These are phyloP conservation scores for Rubroboletus pulcherrimus DNA, from an alignment of 768 basidiomycete species.

Conservation along the genomic window DNA sequence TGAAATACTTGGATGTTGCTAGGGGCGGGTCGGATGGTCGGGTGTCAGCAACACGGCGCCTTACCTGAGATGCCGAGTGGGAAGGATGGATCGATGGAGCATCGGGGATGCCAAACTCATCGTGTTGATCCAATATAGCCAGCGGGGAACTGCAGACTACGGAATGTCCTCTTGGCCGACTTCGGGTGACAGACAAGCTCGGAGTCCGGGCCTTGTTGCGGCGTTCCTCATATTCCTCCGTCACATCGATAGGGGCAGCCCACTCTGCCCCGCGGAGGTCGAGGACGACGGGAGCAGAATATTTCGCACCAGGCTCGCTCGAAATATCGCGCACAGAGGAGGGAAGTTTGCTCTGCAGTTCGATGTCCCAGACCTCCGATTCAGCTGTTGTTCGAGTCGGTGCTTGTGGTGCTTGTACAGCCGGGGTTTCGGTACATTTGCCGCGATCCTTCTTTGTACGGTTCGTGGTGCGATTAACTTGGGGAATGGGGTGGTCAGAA, in stretches of 20 bases:
- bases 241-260: conserved; percentile 15
- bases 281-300: conserved; percentile 33
- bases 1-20: conserved; percentile 11
- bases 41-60: conserved; percentile 11
- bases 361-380: conserved; percentile 59
- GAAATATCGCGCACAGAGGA: conserved; percentile 18
- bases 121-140: conserved; percentile 25
- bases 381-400: conserved; percentile 10
- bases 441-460: background rate
- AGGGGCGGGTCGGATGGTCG: background rate
- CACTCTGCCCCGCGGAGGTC: conserved; percentile 34
- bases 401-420: background rate
- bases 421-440: background rate
- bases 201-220: background rate
- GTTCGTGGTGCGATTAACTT: conserved; percentile 6
- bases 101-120: background rate
- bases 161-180: background rate
- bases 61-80: conserved; percentile 54
- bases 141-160: conserved; percentile 8
- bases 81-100: conserved; percentile 42
- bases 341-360: conserved; percentile 33
- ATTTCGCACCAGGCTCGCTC: conserved; percentile 12
- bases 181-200: background rate
- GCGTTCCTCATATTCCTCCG: background rate
- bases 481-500: conserved; percentile 14